These are phyloP conservation scores for Aquilaria yunnanensis DNA, from an alignment of 345 rosid genomes.

Conservation along the genomic window DNA sequence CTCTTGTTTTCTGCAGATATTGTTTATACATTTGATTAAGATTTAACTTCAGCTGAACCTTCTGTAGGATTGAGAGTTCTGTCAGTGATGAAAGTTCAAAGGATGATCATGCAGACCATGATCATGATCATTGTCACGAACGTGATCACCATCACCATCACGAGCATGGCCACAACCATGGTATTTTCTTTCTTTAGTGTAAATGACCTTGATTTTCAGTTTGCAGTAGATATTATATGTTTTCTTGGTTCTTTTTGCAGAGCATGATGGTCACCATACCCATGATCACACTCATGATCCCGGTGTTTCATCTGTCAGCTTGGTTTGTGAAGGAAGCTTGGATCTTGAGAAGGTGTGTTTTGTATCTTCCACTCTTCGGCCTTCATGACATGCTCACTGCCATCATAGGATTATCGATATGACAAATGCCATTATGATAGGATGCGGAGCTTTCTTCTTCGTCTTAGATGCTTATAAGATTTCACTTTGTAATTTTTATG, in stretches of 20 bases:
- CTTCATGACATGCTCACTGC: neutral
- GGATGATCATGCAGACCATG: constrained; percentile 42
- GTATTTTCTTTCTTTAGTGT: constrained; percentile 28
- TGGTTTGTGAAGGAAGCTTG: constrained; percentile 87
- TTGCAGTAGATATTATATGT: neutral
- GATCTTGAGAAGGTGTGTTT: constrained; percentile 87
- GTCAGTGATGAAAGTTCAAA: constrained; percentile 48
- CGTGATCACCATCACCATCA: constrained; percentile 46
- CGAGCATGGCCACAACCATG: constrained; percentile 61
- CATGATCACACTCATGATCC: constrained; percentile 97
- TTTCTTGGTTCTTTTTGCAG: constrained; percentile 27
- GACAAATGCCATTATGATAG: neutral
- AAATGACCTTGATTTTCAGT: neutral
- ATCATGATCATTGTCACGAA: constrained; percentile 43
- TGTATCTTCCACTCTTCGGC: neutral
- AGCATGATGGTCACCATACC: constrained; percentile 58
- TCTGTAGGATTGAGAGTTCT: constrained; percentile 75
- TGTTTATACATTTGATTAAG: neutral
- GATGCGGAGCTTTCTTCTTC: neutral
- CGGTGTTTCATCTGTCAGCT: constrained; percentile 89
- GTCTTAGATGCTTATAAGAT: neutral
- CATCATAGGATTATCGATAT: neutral
- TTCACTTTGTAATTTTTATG: neutral
- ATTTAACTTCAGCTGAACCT: constrained; percentile 12
- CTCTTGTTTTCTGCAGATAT: no score